A percentile compares a stretch with the other conserved stretches of the same genome.
Conservation (phyloP, 164 flowering plant species). For the Nymphaea colorata region DNA sequence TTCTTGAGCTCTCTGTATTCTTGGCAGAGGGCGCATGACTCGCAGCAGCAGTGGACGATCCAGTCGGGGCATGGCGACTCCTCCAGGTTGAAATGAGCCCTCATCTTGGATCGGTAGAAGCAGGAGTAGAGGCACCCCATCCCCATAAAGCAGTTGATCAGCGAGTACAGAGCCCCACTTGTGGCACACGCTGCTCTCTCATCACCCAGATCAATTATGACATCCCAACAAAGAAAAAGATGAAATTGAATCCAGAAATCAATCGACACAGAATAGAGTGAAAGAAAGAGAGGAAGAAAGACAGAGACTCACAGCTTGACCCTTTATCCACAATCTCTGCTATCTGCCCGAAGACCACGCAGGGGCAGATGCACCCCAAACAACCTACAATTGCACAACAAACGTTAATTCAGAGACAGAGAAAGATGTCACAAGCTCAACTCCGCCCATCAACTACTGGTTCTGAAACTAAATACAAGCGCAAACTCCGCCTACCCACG, state of each 20-base stretch:
- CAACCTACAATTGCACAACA: neutral
- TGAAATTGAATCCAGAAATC: neutral
- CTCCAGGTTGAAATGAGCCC: conserved; percentile 14
- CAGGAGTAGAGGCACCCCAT: conserved; percentile 26
- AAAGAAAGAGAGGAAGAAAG: neutral
- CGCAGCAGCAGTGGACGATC: conserved; percentile 22
- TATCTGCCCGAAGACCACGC: neutral
- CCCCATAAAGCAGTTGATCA: conserved; percentile 4
- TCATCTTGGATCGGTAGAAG: conserved; percentile 24
- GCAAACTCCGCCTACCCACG: too few species aligned
- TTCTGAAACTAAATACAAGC: too few species aligned
- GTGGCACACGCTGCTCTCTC: conserved; percentile 20
- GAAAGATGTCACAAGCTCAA: neutral
- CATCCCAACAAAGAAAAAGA: neutral
- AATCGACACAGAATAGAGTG: neutral
- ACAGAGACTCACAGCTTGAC: neutral
- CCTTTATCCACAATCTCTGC: neutral
- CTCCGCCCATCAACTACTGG: neutral
- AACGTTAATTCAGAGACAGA: neutral
- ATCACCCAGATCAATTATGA: neutral
- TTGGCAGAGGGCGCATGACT: conserved; percentile 27
- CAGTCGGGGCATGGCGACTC: conserved; percentile 30
- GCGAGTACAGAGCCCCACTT: conserved; percentile 17
- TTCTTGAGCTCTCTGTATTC: conserved; percentile 11
- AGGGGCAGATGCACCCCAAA: neutral